Base-by-base conservation (phyloP, 2,329 filamentous ascomycete genomes). In the Zymoseptoria passerinii region DNA sequence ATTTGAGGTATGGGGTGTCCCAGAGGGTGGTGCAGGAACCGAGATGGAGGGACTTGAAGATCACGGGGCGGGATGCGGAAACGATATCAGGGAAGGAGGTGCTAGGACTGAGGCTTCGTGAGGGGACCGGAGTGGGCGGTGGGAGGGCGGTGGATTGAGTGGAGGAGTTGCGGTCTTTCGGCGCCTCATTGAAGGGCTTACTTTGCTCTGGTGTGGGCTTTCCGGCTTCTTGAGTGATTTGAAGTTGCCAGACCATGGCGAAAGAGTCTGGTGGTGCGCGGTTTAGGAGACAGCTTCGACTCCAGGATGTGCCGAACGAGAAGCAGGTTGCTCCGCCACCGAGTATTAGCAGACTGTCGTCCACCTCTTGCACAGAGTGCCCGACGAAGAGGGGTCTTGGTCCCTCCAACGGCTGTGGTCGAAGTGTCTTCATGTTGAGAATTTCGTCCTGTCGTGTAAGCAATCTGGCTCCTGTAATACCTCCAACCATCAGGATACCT, bases 301-400 rank as follows among this genome's bases (percentile, higher is more conserved):
- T 92, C 89, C 89, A 95, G 67, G 83, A 91, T 6, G 88, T 89
- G 1, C 91, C 91, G 80, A 95, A 95, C 0, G 89, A 91, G 76
- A 95, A 95, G 71, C 90, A 95, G 0, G 90, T 89, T 16, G 88
- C 90, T 44, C 90, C 92, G 16, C 92, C 92, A 1, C 90, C 90
- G 52, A 88, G 72, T 7, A 95, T 75, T 8, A 89, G 67, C 2
- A 91, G 66, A 18, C 80, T 73, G 28, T 76, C 67, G 28, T 75
- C 74, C 0, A 80, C 73, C 28, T 75, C 69, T 13, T 81, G 72
- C 7, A 81, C 76, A 4, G 84, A 84, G 57, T 85, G 81, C 1
- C 92, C 90, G 54, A 90, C 78, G 53, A 95, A 78, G 5, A 95
- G 77, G 10, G 90, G 90, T 56, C 84, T 76, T 19, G 76, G 75